Evolutionary conservation across 306 rosid genomes (phyloP).

Genomic region (Acmispon strigosus): DNA sequence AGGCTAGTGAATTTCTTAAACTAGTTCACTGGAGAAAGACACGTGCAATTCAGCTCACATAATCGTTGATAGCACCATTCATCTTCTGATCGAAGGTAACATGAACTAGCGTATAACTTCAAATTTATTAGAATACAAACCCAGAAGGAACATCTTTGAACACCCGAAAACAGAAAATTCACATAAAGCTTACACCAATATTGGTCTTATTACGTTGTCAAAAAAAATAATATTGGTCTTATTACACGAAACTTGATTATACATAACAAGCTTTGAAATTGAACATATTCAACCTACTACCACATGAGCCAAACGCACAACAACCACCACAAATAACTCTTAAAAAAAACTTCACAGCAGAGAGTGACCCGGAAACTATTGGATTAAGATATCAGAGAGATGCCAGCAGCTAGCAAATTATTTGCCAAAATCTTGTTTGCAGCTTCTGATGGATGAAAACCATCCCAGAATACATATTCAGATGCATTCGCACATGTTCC

Average conservation of each 20-base stretch:
- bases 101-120: too few species aligned
- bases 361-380: background rate
- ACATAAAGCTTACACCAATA: background rate
- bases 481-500: constrained; percentile 82
- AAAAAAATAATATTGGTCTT: too few species aligned
- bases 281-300: constrained; percentile 8
- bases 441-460: constrained; percentile 79
- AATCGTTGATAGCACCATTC: too few species aligned
- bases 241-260: constrained; percentile 7
- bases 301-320: constrained; percentile 4
- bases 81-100: too few species aligned
- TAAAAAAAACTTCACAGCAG: background rate
- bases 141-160: background rate
- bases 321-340: background rate
- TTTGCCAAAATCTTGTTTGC: constrained; percentile 55
- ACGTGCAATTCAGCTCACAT: too few species aligned
- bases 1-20: too few species aligned
- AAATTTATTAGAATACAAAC: too few species aligned
- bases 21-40: too few species aligned
- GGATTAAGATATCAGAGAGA: constrained; percentile 51
- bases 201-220: too few species aligned
- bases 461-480: constrained; percentile 83
- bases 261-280: background rate
- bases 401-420: constrained; percentile 38
- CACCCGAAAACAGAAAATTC: background rate